Base-by-base conservation (phyloP, 1,139 yeast species). In the Candida tropicalis region DNA sequence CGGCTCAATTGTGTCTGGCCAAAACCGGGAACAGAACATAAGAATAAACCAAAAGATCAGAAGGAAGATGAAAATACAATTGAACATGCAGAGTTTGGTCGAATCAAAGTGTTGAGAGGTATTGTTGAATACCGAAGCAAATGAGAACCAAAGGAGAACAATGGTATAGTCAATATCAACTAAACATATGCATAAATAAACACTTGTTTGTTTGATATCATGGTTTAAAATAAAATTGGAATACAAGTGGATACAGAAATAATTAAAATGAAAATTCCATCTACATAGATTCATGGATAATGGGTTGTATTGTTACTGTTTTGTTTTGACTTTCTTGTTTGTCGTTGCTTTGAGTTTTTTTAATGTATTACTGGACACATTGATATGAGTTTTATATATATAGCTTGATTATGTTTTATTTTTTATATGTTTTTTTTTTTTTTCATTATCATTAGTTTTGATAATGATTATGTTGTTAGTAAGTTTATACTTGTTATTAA, bases 91-190 rank as follows among this genome's bases (percentile, higher is more conserved):
- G 63, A 73, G 24, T 80, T 73, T 53, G 87, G 87, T 9, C 74
- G 73, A 47, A 81, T 82, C 50, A 81, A 79, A 59, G 82, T 81
- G 9, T 63, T 81, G 32, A 66, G 87, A 46, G 87, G 87, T 2
- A 79, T 81, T 17, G 84, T 81, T 22, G 82, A 78, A 53, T 68
- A 70, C 50, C 62, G 62, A 46, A 62, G 55, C 36, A 50, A 55
- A 20, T 49, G 23, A 31, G 10, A 20, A 9, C 15, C 8, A 29
- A 3, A 29, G 9, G 17, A 15, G n/a, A 11, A 29, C 28, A 26
- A 12, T 8, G 8, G 8, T 20, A 20, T 20, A 20, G 8, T 20
- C n/a, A n/a, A n/a, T n/a, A n/a, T n/a, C n/a, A n/a, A n/a, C n/a
- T n/a, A n/a, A n/a, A n/a, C n/a, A n/a, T n/a, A n/a, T n/a, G n/a